These are phyloP conservation scores for Penicillium paxilli DNA, from an alignment of 495 filamentous ascomycete genomes.

Conservation along the genomic window DNA sequence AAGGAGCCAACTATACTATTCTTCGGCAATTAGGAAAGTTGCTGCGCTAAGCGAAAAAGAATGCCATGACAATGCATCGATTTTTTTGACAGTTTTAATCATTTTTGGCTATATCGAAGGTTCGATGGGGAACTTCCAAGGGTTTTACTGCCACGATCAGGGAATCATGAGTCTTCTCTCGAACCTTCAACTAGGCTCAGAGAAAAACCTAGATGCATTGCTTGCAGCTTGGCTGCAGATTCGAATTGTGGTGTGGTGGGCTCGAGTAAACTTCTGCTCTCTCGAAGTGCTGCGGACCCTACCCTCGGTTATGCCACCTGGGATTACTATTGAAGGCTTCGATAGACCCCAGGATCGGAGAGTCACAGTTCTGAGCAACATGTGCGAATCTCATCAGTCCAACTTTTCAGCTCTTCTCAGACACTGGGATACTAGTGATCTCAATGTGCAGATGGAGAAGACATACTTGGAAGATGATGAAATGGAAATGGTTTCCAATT, in stretches of 20 bases:
- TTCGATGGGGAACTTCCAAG: slow-evolving; percentile 30
- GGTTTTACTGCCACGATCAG: slow-evolving; percentile 26
- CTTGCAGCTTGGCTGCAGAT: slow-evolving; percentile 28
- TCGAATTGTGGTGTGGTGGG: slow-evolving; percentile 30
- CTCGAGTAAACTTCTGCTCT: slow-evolving; percentile 25
- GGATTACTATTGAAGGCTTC: slow-evolving; percentile 1
- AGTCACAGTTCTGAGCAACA: slow-evolving; percentile 22
- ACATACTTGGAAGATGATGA: not conserved
- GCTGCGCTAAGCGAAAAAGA: slow-evolving; percentile 6
- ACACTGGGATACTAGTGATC: slow-evolving; percentile 12
- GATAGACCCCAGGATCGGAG: slow-evolving; percentile 17
- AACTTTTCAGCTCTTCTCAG: slow-evolving; percentile 15
- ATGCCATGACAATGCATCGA: slow-evolving; percentile 1
- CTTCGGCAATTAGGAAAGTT: slow-evolving; percentile 21
- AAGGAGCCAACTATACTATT: slow-evolving; percentile 29
- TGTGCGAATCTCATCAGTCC: slow-evolving; percentile 33
- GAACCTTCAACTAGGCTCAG: not conserved
- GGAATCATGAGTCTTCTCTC: slow-evolving; percentile 12
- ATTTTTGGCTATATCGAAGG: slow-evolving; percentile 30
- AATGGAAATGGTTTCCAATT: not conserved
- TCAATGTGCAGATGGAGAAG: not conserved
- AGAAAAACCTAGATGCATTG: not conserved
- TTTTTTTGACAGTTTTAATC: slow-evolving; percentile 14
- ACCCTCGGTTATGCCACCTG: slow-evolving; percentile 9
- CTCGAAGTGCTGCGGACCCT: slow-evolving; percentile 15